Evolutionary conservation across 1,139 yeast genomes (phyloP), one percentile per base, ranked within the genome.

Genomic region (Hemisphaericaspora subhashii): DNA sequence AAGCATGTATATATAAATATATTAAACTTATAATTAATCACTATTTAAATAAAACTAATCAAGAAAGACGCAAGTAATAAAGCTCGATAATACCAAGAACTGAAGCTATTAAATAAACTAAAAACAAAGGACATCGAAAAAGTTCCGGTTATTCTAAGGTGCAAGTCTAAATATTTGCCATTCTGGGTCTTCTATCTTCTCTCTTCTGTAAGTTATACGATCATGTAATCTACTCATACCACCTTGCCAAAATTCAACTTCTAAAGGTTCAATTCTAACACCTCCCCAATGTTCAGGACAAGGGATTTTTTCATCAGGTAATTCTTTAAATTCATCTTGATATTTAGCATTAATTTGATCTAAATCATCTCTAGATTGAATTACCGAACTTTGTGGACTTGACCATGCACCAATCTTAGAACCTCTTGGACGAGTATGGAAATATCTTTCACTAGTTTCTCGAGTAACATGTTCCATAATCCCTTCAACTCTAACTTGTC

Each of bases 251-350:
- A 92, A 92, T 64, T 92, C 98, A 51, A 92, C 77, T 56, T 88
- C 96, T 39, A 86, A 66, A 2, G 99, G 98, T 33, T 84, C 81
- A 22, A 92, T 74, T 54, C 96, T 74, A 39, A 92, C 62, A 1
- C 98, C 98, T 36, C 98, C 98, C 98, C 98, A 92, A 58, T 72
- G 81, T 23, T 86, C 89, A 14, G 98, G 98, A 52, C 96, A 86
- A 21, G 95, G 94, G 38, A 92, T 80, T 36, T 78, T 79, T 12
- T 80, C 82, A 43, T 73, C 79, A 9, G 52, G 50, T 28, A 66
- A 64, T 35, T 74, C 81, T 45, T 79, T 75, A 52, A 86, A 89
- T 56, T 80, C 73, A 35, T 73, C 65, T 42, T 74, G 80, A 44
- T 70, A 74, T 26, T 68, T 57, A n/a, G 65, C 57, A 36, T 74